Percentiles rank a stretch among this genome's conserved stretches.
Conservation (phyloP, 371 early-diverging fungal genomes). For the Mortierella polycephala region DNA sequence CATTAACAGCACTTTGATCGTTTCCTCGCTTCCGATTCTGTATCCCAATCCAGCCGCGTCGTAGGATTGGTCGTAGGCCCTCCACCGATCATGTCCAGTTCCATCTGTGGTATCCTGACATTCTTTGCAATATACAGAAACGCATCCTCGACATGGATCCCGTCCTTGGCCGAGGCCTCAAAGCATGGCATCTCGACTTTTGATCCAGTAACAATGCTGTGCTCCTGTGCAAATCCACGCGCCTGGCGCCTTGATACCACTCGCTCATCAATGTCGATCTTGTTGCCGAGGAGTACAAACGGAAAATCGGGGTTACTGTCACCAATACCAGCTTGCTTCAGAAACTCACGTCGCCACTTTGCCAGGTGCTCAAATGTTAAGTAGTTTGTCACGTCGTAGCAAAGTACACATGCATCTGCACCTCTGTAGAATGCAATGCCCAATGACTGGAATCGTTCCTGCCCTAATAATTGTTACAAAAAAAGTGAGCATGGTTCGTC, state of each 20-base stretch:
- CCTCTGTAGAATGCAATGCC: conserved; percentile 92
- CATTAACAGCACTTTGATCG: conserved; percentile 38
- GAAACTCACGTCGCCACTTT: conserved; percentile 93
- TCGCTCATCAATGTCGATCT: conserved; percentile 93
- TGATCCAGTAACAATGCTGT: conserved; percentile 47
- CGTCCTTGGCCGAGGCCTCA: conserved; percentile 94
- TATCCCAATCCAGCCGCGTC: conserved; percentile 37
- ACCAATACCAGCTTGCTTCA: conserved; percentile 85
- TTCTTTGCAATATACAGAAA: conserved; percentile 87
- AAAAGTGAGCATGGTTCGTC: not conserved
- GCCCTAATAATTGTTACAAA: conserved; percentile 55
- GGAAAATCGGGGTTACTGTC: conserved; percentile 88
- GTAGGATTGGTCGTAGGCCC: conserved; percentile 1
- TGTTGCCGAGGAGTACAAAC: conserved; percentile 94
- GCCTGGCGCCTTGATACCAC: conserved; percentile 73
- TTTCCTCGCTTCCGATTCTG: conserved; percentile 35
- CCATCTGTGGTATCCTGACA: conserved; percentile 66
- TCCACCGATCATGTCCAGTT: conserved; percentile 62
- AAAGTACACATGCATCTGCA: conserved; percentile 94
- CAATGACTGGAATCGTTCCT: conserved; percentile 89
- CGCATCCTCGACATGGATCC: conserved; percentile 91
- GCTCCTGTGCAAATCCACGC: conserved; percentile 62
- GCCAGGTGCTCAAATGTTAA: conserved; percentile 85
- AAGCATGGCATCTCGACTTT: conserved; percentile 76
- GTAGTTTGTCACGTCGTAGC: conserved; percentile 88